Conservation (phyloP, 2,329 filamentous ascomycete species). For the Cytospora schulzeri region DNA sequence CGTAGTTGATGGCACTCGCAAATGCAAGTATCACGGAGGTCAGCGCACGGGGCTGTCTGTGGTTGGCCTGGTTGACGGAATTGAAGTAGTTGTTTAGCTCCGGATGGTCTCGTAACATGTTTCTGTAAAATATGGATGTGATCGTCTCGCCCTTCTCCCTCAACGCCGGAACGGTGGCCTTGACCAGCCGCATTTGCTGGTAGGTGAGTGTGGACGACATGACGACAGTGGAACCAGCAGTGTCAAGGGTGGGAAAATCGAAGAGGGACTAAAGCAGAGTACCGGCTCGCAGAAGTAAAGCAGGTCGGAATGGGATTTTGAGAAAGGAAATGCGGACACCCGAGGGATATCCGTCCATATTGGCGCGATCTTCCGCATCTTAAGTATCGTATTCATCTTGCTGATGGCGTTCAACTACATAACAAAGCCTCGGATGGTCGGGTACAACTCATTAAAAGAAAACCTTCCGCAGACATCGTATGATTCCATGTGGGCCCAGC, state of each 20-base stretch:
- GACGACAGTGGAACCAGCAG: not conserved
- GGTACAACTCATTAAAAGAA: conserved; percentile 1
- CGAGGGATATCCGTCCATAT: not conserved
- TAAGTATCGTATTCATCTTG: not conserved
- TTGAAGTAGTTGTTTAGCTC: conserved; percentile 74
- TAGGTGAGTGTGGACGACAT: conserved; percentile 43
- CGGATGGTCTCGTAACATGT: conserved; percentile 66
- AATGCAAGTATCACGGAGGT: conserved; percentile 69
- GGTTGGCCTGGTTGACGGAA: conserved; percentile 62
- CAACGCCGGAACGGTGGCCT: conserved; percentile 70
- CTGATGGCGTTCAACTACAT: not conserved
- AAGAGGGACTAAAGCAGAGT: too few relatives aligned
- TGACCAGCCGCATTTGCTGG: conserved; percentile 65
- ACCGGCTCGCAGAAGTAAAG: not conserved
- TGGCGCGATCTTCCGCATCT: not conserved
- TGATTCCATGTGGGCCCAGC: conserved; percentile 22
- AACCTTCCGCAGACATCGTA: conserved; percentile 21
- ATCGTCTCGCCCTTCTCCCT: conserved; percentile 68
- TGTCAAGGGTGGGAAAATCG: not conserved
- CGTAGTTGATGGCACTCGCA: conserved; percentile 68
- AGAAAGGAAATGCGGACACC: not conserved
- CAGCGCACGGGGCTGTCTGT: conserved; percentile 63
- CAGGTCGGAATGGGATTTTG: not conserved
- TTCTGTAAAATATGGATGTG: conserved; percentile 71
- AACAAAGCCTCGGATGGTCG: not conserved